Evolutionary conservation across 305 asterid genomes (phyloP), one percentile per base, ranked within the genome.

Genomic region (Plantago lanceolata): DNA sequence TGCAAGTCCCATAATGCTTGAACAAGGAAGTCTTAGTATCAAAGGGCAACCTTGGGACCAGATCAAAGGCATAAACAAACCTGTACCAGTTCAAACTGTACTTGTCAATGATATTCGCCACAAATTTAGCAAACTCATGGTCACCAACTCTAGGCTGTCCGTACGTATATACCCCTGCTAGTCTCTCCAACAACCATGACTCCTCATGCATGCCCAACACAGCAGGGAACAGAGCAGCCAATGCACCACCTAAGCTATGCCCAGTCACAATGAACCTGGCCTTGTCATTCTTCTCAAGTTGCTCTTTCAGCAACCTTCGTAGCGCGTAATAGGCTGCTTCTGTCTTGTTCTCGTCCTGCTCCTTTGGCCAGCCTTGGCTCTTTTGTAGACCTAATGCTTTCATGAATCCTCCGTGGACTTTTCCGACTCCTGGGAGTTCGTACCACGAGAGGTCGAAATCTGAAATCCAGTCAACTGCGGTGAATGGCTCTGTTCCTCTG

Each of bases 101-200:
- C 63, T 75, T 75, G 0, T 82, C 79, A 53, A 70, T 45, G 16
- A 73, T 78, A 7, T 70, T 61, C 82, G 75, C 77, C 90, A 87
- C 78, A 40, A 72, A 87, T 63, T 77, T 77, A 44, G 95, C 96
- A 65, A 90, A 85, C 56, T 78, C 69, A 70, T 62, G 68, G 65
- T 90, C 73, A n/a, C 96, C 97, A 63, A 87, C 86, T 47, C 95
- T 85, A 11, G 97, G 97, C 67, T 90, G 97, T 31, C 96, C 96
- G 56, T 82, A 90, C 2, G 96, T 79, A 80, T 87, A 84, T 16
- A 85, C 95, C 50, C 96, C 97, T 69, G 84, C 87, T 74, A 85
- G 15, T 35, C 76, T 79, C 16, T 65, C 57, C 69, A 90, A 68
- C 67, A 90, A 1, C 59, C 19, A 15, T 47, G 81, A 67, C 80